phyloP scores from a whole-genome alignment of 1,284 basidiomycete species.

The Stygiomarasmius scandens region DNA sequence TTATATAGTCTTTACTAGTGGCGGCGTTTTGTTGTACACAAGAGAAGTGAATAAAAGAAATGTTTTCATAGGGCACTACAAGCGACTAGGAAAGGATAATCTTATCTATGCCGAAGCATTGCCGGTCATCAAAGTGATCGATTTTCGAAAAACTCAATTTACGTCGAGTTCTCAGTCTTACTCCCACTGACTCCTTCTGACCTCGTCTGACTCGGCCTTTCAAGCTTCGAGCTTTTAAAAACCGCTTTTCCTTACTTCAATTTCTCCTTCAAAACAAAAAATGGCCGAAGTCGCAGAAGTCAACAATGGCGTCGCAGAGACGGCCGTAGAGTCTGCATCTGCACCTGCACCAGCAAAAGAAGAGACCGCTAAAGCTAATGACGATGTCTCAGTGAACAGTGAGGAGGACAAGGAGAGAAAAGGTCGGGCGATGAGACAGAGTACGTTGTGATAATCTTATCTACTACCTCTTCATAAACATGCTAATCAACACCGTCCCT shows the following conservation, averaged over 20 bases:
- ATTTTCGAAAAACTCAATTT: not conserved
- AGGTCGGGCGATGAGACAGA: constrained; percentile 18
- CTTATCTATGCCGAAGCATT: not conserved
- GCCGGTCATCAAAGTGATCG: not conserved
- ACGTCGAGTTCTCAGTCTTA: not conserved
- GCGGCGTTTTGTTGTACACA: not conserved
- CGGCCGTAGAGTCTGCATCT: not conserved
- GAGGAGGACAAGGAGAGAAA: constrained; percentile 18
- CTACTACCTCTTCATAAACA: not conserved
- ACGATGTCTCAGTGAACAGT: constrained; percentile 14
- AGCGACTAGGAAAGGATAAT: not conserved
- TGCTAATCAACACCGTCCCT: not conserved
- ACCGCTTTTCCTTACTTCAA: not conserved
- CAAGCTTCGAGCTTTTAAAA: not conserved
- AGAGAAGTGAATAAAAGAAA: not conserved
- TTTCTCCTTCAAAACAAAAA: not conserved
- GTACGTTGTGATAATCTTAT: constrained; percentile 5
- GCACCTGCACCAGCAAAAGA: not conserved
- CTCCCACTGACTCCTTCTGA: not conserved
- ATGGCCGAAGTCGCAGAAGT: not conserved
- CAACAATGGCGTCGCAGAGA: not conserved
- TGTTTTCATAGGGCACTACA: not conserved
- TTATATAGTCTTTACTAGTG: not conserved
- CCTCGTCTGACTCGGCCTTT: not conserved
- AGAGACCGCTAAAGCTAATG: not conserved